These are phyloP conservation scores for Aspergillus eucalypticola DNA, from an alignment of 2,329 filamentous ascomycete genomes.

Conservation along the genomic window DNA sequence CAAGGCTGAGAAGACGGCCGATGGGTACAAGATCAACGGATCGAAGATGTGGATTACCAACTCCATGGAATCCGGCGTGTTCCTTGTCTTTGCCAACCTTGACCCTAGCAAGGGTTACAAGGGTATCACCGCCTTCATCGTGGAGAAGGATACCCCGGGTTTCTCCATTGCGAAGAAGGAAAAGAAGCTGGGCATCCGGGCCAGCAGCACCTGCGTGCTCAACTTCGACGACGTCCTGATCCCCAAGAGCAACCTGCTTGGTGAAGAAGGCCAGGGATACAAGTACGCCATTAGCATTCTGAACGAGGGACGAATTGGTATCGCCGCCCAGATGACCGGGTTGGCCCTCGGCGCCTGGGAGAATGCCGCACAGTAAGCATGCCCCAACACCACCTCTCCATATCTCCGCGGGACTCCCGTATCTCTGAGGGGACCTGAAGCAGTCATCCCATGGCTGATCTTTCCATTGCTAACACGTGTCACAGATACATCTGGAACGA, in stretches of 20 bases:
- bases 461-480: no score
- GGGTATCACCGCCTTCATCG: conserved; percentile 92
- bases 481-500: conserved; percentile 92
- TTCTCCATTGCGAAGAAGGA: conserved; percentile 99
- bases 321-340: conserved; percentile 98
- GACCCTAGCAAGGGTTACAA: conserved; percentile 92
- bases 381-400: background rate
- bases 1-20: conserved; percentile 77
- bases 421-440: no score
- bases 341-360: conserved; percentile 92
- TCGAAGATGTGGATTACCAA: conserved; percentile 99
- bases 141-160: conserved; percentile 84
- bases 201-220: conserved; percentile 93
- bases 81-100: conserved; percentile 97
- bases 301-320: conserved; percentile 97
- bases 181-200: conserved; percentile 97
- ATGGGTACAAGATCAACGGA: conserved; percentile 84
- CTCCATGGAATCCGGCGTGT: conserved; percentile 87
- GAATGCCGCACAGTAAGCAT: conserved; percentile 73
- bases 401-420: no score
- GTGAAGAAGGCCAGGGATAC: conserved; percentile 88
- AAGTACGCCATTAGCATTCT: conserved; percentile 94
- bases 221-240: conserved; percentile 97
- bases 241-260: conserved; percentile 83
- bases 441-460: no score